phyloP scores from a whole-genome alignment of 2,329 filamentous ascomycete species.

The Xylariomycetidae sp. region DNA sequence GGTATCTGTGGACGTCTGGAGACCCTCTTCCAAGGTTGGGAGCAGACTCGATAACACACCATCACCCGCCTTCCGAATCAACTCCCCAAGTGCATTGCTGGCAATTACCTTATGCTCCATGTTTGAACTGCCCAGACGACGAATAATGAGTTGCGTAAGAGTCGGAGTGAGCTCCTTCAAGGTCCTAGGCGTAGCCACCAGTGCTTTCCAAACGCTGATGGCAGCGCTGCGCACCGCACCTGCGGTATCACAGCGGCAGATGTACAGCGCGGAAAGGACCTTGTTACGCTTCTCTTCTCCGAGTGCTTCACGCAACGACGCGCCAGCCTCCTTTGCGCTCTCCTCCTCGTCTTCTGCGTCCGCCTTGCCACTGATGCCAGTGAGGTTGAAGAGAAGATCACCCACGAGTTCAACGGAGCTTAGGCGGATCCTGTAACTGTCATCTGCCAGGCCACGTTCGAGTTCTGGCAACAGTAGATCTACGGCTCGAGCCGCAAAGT shows the following conservation, averaged over 20 bases:
- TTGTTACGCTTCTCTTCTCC: conserved; percentile 96
- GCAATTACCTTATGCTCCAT: conserved; percentile 99
- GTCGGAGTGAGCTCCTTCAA: conserved; percentile 95
- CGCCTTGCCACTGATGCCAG: conserved; percentile 77
- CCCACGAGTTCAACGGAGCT: conserved; percentile 97
- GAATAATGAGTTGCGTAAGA: conserved; percentile 90
- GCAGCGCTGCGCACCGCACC: conserved; percentile 85
- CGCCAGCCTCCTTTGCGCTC: conserved; percentile 75
- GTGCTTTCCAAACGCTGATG: conserved; percentile 91
- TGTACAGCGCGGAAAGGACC: conserved; percentile 93
- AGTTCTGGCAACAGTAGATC: conserved; percentile 91
- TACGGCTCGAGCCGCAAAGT: conserved; percentile 92
- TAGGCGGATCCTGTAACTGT: conserved; percentile 95
- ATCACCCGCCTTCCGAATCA: conserved; percentile 95
- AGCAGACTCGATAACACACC: conserved; percentile 82
- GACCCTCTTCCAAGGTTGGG: conserved; percentile 86
- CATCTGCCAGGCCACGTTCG: conserved; percentile 93
- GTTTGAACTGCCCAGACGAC: conserved; percentile 88
- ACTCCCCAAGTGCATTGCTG: conserved; percentile 90
- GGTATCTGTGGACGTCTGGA: conserved; percentile 82
- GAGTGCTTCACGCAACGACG: conserved; percentile 88
- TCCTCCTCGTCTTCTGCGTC: conserved; percentile 77
- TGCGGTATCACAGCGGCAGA: conserved; percentile 95
- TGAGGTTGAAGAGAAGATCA: conserved; percentile 95
- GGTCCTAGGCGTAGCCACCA: conserved; percentile 86